Conservation (phyloP, 1,139 yeast species). For the Pichia sp. region DNA sequence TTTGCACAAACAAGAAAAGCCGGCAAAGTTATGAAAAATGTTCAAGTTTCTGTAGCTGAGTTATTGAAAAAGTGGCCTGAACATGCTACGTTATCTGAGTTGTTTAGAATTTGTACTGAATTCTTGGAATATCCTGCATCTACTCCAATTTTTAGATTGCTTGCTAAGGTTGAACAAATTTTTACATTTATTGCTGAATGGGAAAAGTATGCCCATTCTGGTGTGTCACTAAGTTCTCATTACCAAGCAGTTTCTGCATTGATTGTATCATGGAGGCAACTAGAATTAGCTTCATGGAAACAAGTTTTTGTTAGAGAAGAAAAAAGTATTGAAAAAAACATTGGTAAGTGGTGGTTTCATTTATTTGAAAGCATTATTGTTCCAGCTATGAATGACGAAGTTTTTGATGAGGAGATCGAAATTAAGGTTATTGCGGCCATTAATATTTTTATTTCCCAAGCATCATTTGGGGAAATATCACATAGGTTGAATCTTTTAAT, state of each 20-base stretch:
- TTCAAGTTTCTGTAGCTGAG: conserved; percentile 42
- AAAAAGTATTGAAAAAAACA: conserved; percentile 37
- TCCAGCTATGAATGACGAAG: conserved; percentile 34
- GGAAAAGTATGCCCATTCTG: conserved; percentile 85
- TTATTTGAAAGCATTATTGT: conserved; percentile 69
- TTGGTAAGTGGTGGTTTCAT: conserved; percentile 90
- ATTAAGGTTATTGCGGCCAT: conserved; percentile 58
- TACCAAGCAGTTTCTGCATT: conserved; percentile 56
- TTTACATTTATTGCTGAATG: conserved; percentile 80
- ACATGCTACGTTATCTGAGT: conserved; percentile 77
- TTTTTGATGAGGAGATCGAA: conserved; percentile 31
- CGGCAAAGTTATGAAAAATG: conserved; percentile 41
- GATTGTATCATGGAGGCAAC: conserved; percentile 84
- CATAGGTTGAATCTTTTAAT: conserved; percentile 51
- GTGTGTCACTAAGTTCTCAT: conserved; percentile 55
- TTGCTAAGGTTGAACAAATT: conserved; percentile 82
- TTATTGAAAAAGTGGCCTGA: conserved; percentile 83
- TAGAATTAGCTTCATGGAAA: conserved; percentile 85
- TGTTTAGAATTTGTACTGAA: conserved; percentile 62
- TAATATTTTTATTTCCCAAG: conserved; percentile 66
- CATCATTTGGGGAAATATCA: conserved; percentile 67
- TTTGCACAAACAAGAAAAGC: conserved; percentile 58
- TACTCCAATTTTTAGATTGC: conserved; percentile 69
- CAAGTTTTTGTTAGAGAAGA: conserved; percentile 69
- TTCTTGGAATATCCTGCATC: conserved; percentile 54